Evolutionary conservation across 352 stramenopile species (phyloP), one percentile per base, ranked within the genome.

Genomic region (Globisporangium perplexum): DNA sequence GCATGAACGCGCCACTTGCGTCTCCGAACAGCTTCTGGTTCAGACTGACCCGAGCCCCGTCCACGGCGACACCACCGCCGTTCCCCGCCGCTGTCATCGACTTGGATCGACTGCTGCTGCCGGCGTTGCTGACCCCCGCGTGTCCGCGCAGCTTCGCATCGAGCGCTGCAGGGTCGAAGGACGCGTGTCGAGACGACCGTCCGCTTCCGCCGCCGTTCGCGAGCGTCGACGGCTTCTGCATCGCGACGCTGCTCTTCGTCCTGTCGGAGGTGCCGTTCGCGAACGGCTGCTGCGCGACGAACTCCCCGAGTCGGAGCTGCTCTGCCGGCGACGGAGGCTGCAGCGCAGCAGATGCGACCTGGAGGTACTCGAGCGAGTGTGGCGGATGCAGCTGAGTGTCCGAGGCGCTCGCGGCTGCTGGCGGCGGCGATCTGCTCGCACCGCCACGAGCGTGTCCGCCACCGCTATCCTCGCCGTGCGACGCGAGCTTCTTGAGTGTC

Each of bases 401-500:
- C 12, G 33, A 18, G 33, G 18, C 18, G 20, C n/a, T 31, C 18
- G 23, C 7, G 23, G 36, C n/a, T n/a, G n/a, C 20, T 33, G n/a
- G n/a, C 24, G 47, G 30, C 35, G 31, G 33, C 12, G 30, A 33
- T 43, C 30, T n/a, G 30, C 15, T 43, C 1, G 47, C 50, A n/a
- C 58, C 59, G 17, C 47, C 36, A 2, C 44, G 47, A 33, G 36
- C 36, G 50, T 62, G 62, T 15, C 11, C 23, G 31, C 14, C 26
- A 26, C 26, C 39, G 4, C 55, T 43, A 46, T 55, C 36, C 7
- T 69, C 63, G 54, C 77, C 60, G 22, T 80, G 69, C 10, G 57
- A 50, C 31, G 73, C 72, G 11, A 91, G 53, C 11, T 83, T 85
- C 56, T 84, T 69, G 36, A 91, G 65, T 10, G 77, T 91, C 26